These are phyloP conservation scores for Plantago elongata DNA, from an alignment of 257 asterid genomes.

Conservation along the genomic window DNA sequence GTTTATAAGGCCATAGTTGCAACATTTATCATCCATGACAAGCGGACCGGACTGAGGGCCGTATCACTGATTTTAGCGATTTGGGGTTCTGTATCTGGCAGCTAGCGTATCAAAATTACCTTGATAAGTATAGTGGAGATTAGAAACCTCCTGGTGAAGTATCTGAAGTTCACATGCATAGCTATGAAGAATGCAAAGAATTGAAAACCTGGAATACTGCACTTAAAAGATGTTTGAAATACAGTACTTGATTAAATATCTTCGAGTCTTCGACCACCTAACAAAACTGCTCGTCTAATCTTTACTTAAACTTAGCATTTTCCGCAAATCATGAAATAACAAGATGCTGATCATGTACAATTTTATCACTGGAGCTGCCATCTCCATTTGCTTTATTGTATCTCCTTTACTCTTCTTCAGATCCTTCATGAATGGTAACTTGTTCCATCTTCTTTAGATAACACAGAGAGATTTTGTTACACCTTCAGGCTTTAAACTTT, in stretches of 20 bases:
- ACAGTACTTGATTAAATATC: no score
- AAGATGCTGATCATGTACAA: constrained; percentile 57
- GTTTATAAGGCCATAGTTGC: constrained; percentile 33
- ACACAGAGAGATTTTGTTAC: no score
- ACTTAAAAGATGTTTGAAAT: no score
- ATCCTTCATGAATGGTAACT: constrained; percentile 57
- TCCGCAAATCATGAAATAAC: constrained; percentile 31
- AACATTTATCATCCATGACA: constrained; percentile 37
- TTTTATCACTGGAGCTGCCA: constrained; percentile 51
- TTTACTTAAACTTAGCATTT: no score
- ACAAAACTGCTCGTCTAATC: no score
- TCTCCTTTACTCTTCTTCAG: constrained; percentile 66
- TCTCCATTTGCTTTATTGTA: constrained; percentile 52
- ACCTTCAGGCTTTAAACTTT: no score
- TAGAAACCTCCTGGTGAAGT: background rate
- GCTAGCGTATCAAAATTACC: constrained; percentile 63
- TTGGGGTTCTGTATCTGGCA: constrained; percentile 73
- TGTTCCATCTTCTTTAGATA: background rate
- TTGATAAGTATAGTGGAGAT: constrained; percentile 41
- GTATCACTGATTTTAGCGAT: constrained; percentile 52
- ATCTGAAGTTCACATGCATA: background rate
- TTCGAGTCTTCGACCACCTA: no score
- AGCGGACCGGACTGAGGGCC: constrained; percentile 44
- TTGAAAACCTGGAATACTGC: no score
- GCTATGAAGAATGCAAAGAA: no score